Percentiles rank a stretch among this genome's conserved stretches.
Evolutionary conservation across 768 basidiomycete genomes (phyloP).

Genomic region (Podaxis pistillaris): DNA sequence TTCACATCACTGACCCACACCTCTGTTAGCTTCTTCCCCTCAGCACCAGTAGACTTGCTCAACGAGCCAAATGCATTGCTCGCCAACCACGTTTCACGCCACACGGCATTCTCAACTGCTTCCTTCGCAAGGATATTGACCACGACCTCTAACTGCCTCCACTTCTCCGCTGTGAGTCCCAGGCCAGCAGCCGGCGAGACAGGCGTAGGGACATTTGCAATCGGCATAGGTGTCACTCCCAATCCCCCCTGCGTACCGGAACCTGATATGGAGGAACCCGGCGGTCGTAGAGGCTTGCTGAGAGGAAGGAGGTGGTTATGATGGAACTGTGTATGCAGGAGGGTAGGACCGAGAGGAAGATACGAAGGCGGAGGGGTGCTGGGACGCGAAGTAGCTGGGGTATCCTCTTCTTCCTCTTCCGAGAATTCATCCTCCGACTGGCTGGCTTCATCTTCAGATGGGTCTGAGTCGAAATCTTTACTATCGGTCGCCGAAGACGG

Average conservation of each 20-base stretch:
- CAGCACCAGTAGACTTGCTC: slow-evolving; percentile 10
- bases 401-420: slow-evolving; percentile 64
- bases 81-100: slow-evolving; percentile 66
- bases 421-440: slow-evolving; percentile 52
- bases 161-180: slow-evolving; percentile 62
- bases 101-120: slow-evolving; percentile 69
- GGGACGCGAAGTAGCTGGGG: slow-evolving; percentile 45
- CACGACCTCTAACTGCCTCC: slow-evolving; percentile 65
- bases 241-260: slow-evolving; percentile 38
- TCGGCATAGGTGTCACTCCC: slow-evolving; percentile 31
- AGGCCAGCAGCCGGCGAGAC: slow-evolving; percentile 78
- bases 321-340: slow-evolving; percentile 68
- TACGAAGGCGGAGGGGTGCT: slow-evolving; percentile 71
- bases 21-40: slow-evolving; percentile 26
- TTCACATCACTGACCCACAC: slow-evolving; percentile 63
- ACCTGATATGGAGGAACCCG: slow-evolving; percentile 42
- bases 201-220: slow-evolving; percentile 67
- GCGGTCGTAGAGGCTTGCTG: slow-evolving; percentile 58
- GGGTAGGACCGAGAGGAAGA: slow-evolving; percentile 65
- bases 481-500: slow-evolving; percentile 30
- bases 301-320: slow-evolving; percentile 62
- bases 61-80: slow-evolving; percentile 19
- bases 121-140: slow-evolving; percentile 64
- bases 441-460: slow-evolving; percentile 30
- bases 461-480: slow-evolving; percentile 31